Percentiles rank a stretch among this genome's conserved stretches.
Conservation (phyloP, 768 basidiomycete species). For the Agrocybe chaxingu region DNA sequence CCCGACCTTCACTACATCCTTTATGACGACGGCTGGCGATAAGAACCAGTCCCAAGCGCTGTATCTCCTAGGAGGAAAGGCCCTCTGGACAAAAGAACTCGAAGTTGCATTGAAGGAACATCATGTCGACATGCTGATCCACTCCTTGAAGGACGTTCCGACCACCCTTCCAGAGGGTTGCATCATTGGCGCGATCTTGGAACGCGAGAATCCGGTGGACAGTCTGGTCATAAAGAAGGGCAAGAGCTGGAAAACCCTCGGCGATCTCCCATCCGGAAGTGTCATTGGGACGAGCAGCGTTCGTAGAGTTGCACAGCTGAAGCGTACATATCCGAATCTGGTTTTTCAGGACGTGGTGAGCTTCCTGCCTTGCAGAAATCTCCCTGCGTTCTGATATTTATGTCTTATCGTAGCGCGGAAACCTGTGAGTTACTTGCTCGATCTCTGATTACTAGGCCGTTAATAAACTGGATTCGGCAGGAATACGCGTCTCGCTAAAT, state of each 20-base stretch:
- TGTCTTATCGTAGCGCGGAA: constrained; percentile 61
- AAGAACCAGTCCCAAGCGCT: constrained; percentile 86
- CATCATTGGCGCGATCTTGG: constrained; percentile 77
- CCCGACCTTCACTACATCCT: constrained; percentile 41
- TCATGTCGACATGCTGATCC: constrained; percentile 87
- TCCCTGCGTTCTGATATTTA: background rate
- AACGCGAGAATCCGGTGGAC: constrained; percentile 88
- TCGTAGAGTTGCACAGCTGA: constrained; percentile 86
- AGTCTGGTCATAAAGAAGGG: constrained; percentile 84
- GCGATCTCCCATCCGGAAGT: constrained; percentile 82
- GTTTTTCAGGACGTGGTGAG: constrained; percentile 87
- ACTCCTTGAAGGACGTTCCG: constrained; percentile 91
- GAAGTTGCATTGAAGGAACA: constrained; percentile 76
- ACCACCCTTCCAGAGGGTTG: constrained; percentile 84
- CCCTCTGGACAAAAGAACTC: constrained; percentile 95
- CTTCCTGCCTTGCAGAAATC: constrained; percentile 14
- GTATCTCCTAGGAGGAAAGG: constrained; percentile 87
- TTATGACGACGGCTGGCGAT: constrained; percentile 74
- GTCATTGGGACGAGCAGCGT: constrained; percentile 97
- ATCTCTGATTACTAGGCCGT: background rate
- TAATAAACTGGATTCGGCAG: constrained; percentile 32
- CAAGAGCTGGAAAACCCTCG: constrained; percentile 60
- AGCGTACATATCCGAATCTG: constrained; percentile 70
- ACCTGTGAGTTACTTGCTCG: constrained; percentile 57
- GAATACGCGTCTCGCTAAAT: constrained; percentile 87